Evolutionary conservation across 768 basidiomycete genomes (phyloP), one percentile per base, ranked within the genome.

Genomic region (Xerocomus spinulosus): DNA sequence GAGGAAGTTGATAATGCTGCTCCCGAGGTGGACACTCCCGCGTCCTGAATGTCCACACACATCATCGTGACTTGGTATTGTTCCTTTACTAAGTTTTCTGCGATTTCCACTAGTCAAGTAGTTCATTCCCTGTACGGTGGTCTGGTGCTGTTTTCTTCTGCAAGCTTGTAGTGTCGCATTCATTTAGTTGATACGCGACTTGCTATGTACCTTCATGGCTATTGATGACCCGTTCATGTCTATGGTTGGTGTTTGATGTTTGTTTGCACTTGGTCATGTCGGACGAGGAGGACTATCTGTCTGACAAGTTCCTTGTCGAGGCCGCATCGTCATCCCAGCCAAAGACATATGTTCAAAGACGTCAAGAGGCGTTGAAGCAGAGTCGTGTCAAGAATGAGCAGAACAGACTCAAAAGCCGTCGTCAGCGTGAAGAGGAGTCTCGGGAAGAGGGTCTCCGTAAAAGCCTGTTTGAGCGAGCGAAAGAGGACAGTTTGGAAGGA

Each of bases 211-310:
- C 57, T 64, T 60, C 18, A 65, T 59, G 60, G 48, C 48, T 50
- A 52, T 51, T 65, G 51, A 64, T 47, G 64, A 67, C 52, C 44
- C 28, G 40, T 59, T 61, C 42, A 67, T 43, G 54, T 44, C 49
- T 34, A 35, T 41, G 28, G 48, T 49, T 34, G 51, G 44, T 40
- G 53, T 54, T 46, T 29, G 39, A 39, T 55, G 52, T 65, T 68
- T 63, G 50, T 44, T 50, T 18, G 36, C 25, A 29, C 36, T 35
- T 35, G 32, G 46, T 43, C 54, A 88, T 87, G 85, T 81, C 82
- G 43, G 80, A 79, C 52, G 81, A 78, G n/a, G 88, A 92, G 70
- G 88, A 92, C 70, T 93, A 92, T 61, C 78, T 93, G 42, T 91
- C 89, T 26, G 87, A 91, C 73, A 92, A 89, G 61, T 92, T 92